A percentile compares a stretch with the other conserved stretches of the same genome.
phyloP scores from a whole-genome alignment of 176 grass and related monocot species.

The Zizania latifolia region DNA sequence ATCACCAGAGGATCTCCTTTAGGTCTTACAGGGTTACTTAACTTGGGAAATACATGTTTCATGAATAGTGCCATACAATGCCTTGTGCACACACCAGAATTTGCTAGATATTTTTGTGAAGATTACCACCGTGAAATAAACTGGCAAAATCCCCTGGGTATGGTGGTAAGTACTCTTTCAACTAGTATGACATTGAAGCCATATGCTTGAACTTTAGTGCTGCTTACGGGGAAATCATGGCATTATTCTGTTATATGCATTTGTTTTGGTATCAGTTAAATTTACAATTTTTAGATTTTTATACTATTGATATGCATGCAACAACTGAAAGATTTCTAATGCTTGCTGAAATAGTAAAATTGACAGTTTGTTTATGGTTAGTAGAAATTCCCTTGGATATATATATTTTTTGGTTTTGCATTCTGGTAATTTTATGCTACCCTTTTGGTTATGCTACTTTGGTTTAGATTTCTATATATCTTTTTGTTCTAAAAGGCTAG shows the following conservation, averaged over 20 bases:
- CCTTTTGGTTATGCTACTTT: background rate
- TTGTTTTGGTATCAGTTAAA: background rate
- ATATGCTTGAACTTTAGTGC: background rate
- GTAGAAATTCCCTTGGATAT: background rate
- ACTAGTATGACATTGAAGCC: background rate
- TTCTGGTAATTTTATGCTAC: no score
- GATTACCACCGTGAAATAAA: constrained; percentile 98
- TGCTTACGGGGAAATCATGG: constrained; percentile 15
- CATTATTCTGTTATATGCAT: constrained; percentile 10
- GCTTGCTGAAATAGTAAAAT: background rate
- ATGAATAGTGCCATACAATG: constrained; percentile 99
- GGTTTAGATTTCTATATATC: constrained; percentile 6
- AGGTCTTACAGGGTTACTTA: constrained; percentile 85
- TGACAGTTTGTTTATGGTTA: background rate
- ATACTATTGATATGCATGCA: background rate
- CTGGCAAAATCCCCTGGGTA: constrained; percentile 94
- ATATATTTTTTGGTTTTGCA: background rate
- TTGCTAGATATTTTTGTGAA: constrained; percentile 93
- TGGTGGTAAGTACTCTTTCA: constrained; percentile 78
- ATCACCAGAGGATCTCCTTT: constrained; percentile 47
- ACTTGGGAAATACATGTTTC: constrained; percentile 99
- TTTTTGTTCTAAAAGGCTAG: background rate
- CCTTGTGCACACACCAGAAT: constrained; percentile 95
- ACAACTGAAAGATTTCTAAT: background rate
- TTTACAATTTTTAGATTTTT: background rate